A percentile compares a stretch with the other conserved stretches of the same genome.
Evolutionary conservation across 2,329 filamentous ascomycete species (phyloP).

Genomic region (Aspergillus fischeri): DNA sequence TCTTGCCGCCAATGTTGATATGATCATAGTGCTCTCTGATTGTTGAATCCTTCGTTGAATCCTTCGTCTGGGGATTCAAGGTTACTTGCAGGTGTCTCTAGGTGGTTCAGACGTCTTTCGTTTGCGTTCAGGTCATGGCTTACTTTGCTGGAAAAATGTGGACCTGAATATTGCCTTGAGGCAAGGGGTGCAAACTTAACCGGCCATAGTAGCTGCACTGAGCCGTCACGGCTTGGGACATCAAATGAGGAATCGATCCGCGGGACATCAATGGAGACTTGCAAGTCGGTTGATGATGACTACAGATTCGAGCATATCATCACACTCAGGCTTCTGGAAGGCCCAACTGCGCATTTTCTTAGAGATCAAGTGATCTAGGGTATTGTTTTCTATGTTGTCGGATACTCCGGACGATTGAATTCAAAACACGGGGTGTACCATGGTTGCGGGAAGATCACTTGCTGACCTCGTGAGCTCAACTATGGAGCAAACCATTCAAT

Average conservation of each 20-base stretch:
- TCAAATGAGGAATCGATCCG: background rate
- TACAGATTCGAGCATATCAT: too few relatives aligned
- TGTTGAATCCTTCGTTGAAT: too few relatives aligned
- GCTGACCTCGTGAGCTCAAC: too few relatives aligned
- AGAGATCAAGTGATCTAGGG: background rate
- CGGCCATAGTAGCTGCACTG: background rate
- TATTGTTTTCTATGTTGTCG: background rate
- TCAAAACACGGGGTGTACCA: background rate
- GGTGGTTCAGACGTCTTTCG: background rate
- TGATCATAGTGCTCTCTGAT: too few relatives aligned
- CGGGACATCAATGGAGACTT: background rate
- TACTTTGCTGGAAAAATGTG: background rate
- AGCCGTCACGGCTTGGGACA: background rate
- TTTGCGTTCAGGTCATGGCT: background rate
- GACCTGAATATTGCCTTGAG: background rate
- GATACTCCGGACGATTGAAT: background rate
- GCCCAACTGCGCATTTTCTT: background rate
- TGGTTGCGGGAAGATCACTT: background rate
- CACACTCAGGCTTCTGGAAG: background rate
- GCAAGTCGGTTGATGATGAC: background rate
- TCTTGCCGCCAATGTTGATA: too few relatives aligned
- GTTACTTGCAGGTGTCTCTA: too few relatives aligned
- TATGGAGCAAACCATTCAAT: too few relatives aligned
- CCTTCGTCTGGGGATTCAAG: too few relatives aligned
- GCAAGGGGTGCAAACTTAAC: background rate